Base-by-base conservation (phyloP, 2,329 filamentous ascomycete species). In the Curvularia eragrostidis region DNA sequence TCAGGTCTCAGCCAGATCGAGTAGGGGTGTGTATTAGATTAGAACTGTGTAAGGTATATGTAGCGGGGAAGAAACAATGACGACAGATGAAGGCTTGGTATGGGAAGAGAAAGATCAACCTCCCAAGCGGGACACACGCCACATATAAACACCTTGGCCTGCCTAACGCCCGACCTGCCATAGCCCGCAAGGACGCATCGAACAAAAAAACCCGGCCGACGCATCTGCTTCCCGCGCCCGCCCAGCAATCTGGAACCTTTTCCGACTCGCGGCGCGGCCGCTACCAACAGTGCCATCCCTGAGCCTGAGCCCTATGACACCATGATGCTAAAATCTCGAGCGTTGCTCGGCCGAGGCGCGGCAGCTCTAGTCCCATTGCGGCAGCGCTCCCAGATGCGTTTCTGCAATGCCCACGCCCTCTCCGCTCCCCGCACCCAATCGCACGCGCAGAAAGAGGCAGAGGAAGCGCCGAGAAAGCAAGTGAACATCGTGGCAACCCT, bases 111-210 rank as follows among this genome's bases (percentile, higher is more conserved):
- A n/a, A 26, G 46, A 42, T 50, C 38, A 21, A 10, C 19, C 8
- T 15, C 39, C 43, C 26, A 47, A 28, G 39, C 58, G 56, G 54
- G 51, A 48, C 30, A 4, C 52, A 56, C 54, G 56, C 56, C 53
- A 61, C 48, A 62, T 66, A 64, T 66, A 66, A 55, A 62, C 23
- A 41, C 23, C 28, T 30, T 34, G 32, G 21, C 18, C 42, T 24
- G 23, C n/a, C 18, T 43, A 26, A 36, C 26, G 44, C 44, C 34
- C 26, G 47, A 19, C 46, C 44, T 43, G 28, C n/a, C n/a, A n/a
- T n/a, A n/a, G n/a, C n/a, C n/a, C n/a, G n/a, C 46, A 41, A 24
- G 23, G 23, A 30, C 34, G 26, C 42, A 21, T 32, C 39, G 39
- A 48, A 59, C 52, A 42, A 55, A 55, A 52, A 41, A 52, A 42